Conservation (phyloP, 2,329 filamentous ascomycete genomes). For the Microcyclosporella mali region DNA sequence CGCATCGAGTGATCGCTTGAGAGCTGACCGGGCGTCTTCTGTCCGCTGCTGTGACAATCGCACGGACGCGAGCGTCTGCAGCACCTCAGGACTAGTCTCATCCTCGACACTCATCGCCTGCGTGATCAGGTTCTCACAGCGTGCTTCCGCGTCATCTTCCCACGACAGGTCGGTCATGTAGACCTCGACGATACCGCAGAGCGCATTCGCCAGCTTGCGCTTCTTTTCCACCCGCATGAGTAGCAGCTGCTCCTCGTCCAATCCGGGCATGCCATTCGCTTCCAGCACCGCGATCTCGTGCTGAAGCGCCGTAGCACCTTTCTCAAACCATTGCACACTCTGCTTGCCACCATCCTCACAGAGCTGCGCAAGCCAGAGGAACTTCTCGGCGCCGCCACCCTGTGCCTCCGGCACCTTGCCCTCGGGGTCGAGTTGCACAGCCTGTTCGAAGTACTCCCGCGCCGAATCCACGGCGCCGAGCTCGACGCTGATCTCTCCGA, state of each 20-base stretch:
- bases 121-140: conserved; percentile 82
- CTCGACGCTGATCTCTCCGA: conserved; percentile 78
- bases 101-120: conserved; percentile 84
- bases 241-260: conserved; percentile 31
- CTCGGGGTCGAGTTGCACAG: conserved; percentile 69
- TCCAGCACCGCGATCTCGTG: conserved; percentile 62
- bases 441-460: conserved; percentile 63
- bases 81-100: conserved; percentile 68
- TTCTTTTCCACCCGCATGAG: conserved; percentile 61
- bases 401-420: conserved; percentile 63
- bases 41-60: conserved; percentile 77
- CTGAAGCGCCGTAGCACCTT: conserved; percentile 66
- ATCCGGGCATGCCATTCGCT: conserved; percentile 33
- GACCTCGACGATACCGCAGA: conserved; percentile 90
- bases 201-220: conserved; percentile 76
- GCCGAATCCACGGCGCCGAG: conserved; percentile 74
- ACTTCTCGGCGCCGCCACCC: conserved; percentile 87
- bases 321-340: conserved; percentile 57
- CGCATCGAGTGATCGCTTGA: conserved; percentile 70
- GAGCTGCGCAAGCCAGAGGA: conserved; percentile 88
- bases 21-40: conserved; percentile 73
- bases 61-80: conserved; percentile 91
- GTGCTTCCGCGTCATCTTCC: conserved; percentile 83
- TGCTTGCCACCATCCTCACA: conserved; percentile 58
- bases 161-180: conserved; percentile 84